Percentiles rank a stretch among this genome's conserved stretches.
phyloP scores from a whole-genome alignment of 2,329 filamentous ascomycete species.

The Aspergillus intermedius region DNA sequence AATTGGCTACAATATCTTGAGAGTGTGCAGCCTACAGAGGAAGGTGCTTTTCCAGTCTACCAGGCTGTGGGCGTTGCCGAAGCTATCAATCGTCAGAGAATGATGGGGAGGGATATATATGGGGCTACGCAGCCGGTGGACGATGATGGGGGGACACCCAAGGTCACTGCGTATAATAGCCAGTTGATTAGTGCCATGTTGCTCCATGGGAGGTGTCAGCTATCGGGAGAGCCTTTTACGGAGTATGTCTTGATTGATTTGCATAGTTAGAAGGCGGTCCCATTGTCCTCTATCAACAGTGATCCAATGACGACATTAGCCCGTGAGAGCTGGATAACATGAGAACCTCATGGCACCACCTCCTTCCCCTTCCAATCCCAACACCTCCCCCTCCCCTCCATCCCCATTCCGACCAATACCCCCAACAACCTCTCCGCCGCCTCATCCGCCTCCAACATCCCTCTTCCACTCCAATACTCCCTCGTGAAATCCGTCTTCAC shows the following conservation, averaged over 20 bases:
- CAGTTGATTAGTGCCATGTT: slow-evolving; percentile 14
- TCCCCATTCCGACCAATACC: slow-evolving; percentile 47
- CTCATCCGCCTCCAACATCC: slow-evolving; percentile 61
- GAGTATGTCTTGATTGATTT: not conserved
- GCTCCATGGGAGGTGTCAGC: slow-evolving; percentile 14
- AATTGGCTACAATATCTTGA: slow-evolving; percentile 13
- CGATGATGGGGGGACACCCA: slow-evolving; percentile 15
- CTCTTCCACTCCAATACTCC: slow-evolving; percentile 65
- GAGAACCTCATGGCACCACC: slow-evolving; percentile 45
- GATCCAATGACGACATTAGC: too few species aligned
- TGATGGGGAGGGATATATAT: slow-evolving; percentile 11
- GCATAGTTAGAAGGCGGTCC: not conserved
- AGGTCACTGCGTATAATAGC: slow-evolving; percentile 19
- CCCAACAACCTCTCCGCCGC: slow-evolving; percentile 59
- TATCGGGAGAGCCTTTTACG: not conserved
- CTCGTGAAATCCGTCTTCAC: slow-evolving; percentile 67
- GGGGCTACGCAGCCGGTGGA: slow-evolving; percentile 13
- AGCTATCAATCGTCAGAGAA: slow-evolving; percentile 13
- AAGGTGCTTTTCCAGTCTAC: slow-evolving; percentile 19
- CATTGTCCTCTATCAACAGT: too few species aligned
- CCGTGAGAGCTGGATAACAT: too few species aligned
- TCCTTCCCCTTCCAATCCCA: slow-evolving; percentile 66
- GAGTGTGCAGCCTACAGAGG: slow-evolving; percentile 16
- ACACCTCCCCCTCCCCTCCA: slow-evolving; percentile 53
- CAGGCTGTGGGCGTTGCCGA: slow-evolving; percentile 15